Conservation (phyloP, 202 grass and related monocot genomes). For the Zoysia matrella region DNA sequence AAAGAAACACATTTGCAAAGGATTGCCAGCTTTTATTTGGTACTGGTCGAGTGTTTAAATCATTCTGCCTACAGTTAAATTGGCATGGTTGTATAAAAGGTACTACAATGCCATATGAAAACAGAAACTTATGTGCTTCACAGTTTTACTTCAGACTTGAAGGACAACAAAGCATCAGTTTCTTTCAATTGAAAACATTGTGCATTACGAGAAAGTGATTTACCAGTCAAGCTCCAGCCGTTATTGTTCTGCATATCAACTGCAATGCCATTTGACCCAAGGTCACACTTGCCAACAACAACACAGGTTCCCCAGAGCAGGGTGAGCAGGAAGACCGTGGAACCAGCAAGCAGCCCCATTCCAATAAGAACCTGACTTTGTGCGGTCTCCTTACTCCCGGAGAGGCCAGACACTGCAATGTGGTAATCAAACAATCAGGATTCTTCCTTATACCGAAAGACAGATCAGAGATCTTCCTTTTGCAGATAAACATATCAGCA, state of each 20-base stretch:
- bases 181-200: not conserved
- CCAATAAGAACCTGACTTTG: conserved; percentile 38
- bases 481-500: not conserved
- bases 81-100: not conserved
- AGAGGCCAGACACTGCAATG: conserved; percentile 82
- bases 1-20: not conserved
- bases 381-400: conserved; percentile 86
- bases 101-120: not conserved
- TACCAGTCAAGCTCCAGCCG: conserved; percentile 82
- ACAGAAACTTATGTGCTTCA: not conserved
- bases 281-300: conserved; percentile 91
- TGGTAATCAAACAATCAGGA: conserved; percentile 33
- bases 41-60: conserved; percentile 16
- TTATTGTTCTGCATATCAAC: conserved; percentile 61
- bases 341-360: no score
- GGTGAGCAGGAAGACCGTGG: no score
- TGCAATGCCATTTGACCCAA: conserved; percentile 50
- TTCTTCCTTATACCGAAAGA: conserved; percentile 8
- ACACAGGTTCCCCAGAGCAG: conserved; percentile 61
- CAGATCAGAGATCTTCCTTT: conserved; percentile 12
- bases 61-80: conserved; percentile 19
- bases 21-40: not conserved
- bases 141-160: not conserved
- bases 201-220: conserved; percentile 1
- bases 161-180: not conserved